phyloP scores from a whole-genome alignment of 805 yeast genomes.

The Pichia nanzhaoensis region DNA sequence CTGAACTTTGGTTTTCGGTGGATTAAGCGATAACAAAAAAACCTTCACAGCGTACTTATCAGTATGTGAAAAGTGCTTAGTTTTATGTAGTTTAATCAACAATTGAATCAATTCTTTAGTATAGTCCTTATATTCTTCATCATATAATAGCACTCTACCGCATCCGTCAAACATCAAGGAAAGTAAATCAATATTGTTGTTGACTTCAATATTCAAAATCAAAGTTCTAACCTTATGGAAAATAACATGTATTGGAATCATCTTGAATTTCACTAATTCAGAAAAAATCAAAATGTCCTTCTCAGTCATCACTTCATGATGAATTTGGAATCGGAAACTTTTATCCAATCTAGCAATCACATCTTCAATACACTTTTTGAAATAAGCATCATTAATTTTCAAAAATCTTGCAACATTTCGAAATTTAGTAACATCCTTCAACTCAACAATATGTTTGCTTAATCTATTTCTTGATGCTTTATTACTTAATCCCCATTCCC shows the following conservation, averaged over 20 bases:
- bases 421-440: slow-evolving; percentile 39
- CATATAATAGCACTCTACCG: slow-evolving; percentile 57
- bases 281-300: slow-evolving; percentile 56
- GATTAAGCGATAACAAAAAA: slow-evolving; percentile 47
- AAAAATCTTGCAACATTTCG: slow-evolving; percentile 60
- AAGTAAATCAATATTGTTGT: slow-evolving; percentile 62
- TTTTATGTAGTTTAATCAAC: slow-evolving; percentile 43
- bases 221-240: slow-evolving; percentile 67
- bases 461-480: slow-evolving; percentile 66
- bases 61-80: slow-evolving; percentile 42
- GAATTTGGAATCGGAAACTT: slow-evolving; percentile 55
- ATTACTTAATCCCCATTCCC: slow-evolving; percentile 49
- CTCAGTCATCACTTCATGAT: slow-evolving; percentile 45
- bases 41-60: slow-evolving; percentile 55
- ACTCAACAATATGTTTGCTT: slow-evolving; percentile 46
- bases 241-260: slow-evolving; percentile 62
- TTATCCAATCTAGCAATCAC: slow-evolving; percentile 49
- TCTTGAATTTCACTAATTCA: slow-evolving; percentile 70
- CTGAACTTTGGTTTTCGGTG: slow-evolving; percentile 40
- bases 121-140: slow-evolving; percentile 47
- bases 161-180: slow-evolving; percentile 66
- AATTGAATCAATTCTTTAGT: slow-evolving; percentile 60
- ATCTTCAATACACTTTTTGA: slow-evolving; percentile 47
- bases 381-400: slow-evolving; percentile 45
- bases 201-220: slow-evolving; percentile 42